Conservation (phyloP, 495 filamentous ascomycete genomes). For the Penicillium turbatum region DNA sequence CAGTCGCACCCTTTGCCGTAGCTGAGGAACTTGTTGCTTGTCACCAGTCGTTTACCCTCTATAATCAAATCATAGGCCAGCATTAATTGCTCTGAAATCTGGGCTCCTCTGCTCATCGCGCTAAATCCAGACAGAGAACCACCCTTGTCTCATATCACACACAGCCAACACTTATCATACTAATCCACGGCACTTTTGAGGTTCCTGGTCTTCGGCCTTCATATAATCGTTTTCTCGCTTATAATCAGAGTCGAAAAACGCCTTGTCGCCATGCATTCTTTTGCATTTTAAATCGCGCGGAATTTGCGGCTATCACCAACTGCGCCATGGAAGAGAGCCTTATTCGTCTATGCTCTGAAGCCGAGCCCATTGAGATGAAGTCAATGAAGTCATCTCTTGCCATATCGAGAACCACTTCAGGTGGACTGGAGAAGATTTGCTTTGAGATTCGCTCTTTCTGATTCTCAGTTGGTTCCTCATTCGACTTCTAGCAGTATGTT, state of each 20-base stretch:
- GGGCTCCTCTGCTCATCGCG: constrained; percentile 1
- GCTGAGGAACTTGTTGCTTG: constrained; percentile 8
- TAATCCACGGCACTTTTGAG: not conserved
- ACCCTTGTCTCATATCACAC: constrained; percentile 1
- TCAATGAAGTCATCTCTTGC: not conserved
- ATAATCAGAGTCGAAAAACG: not conserved
- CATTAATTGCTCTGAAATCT: constrained; percentile 1
- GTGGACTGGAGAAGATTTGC: not conserved
- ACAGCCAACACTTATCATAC: constrained; percentile 1
- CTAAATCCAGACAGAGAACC: constrained; percentile 2
- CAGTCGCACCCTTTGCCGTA: constrained; percentile 10
- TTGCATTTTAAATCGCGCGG: constrained; percentile 3
- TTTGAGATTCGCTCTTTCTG: not conserved
- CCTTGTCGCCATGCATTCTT: constrained; percentile 16
- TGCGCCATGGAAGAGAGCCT: constrained; percentile 21
- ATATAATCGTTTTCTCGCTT: not conserved
- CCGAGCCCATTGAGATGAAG: not conserved
- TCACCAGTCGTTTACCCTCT: constrained; percentile 9
- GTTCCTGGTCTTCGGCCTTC: not conserved
- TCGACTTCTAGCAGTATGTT: not conserved
- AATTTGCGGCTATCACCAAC: constrained; percentile 37
- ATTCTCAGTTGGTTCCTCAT: not conserved
- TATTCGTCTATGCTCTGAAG: not conserved
- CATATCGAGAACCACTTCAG: not conserved
- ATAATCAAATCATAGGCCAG: constrained; percentile 13